Base-by-base conservation (phyloP, 129 eudicot genomes). In the Sambucus nigra region DNA sequence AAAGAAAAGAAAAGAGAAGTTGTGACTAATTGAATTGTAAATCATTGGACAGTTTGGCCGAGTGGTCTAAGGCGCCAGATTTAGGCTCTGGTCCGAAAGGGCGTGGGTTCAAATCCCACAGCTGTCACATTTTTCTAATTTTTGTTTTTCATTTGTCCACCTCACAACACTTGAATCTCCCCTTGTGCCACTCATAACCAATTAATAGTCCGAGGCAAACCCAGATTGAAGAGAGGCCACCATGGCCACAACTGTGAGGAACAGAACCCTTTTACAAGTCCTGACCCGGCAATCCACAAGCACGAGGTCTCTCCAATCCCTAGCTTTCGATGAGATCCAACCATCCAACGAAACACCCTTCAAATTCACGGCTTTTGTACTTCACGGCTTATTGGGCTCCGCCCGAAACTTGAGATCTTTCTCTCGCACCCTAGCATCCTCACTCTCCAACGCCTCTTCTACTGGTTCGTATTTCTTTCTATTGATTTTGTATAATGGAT, bases 61-160 rank as follows among this genome's bases (percentile, higher is more conserved):
- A 88, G 97, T 84, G 97, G 97, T 88, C 97, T 88, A 88, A 88
- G 97, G 97, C 92, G 97, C 97, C 94, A 84, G 97, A 84, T 88
- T 88, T 88, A 88, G 94, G 97, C 97, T 88, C 87, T 84, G 94
- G 97, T 88, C 94, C 87, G 97, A 83, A 88, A 88, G 94, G 97
- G 87, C 97, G 94, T 88, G 96, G 94, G 96, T 83, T 88, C 96
- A 83, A 89, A 91, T 83, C 97, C 97, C 97, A 84, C 97, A 88
- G 94, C 94, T 78, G 94, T 83, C 97, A 83, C 0, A 0, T 40
- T 40, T 40, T 2, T n/a, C 8, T 31, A 5, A n/a, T 31, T 31
- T 1, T 31, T 31, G 5, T 5, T 11, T 31, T 31, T 31, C 10
- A 11, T 11, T 31, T 11, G 38, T 1, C 38, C 38, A 31, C 10